These are phyloP conservation scores for Musa troglodytarum DNA, from an alignment of 176 grass and related monocot species.

Conservation along the genomic window DNA sequence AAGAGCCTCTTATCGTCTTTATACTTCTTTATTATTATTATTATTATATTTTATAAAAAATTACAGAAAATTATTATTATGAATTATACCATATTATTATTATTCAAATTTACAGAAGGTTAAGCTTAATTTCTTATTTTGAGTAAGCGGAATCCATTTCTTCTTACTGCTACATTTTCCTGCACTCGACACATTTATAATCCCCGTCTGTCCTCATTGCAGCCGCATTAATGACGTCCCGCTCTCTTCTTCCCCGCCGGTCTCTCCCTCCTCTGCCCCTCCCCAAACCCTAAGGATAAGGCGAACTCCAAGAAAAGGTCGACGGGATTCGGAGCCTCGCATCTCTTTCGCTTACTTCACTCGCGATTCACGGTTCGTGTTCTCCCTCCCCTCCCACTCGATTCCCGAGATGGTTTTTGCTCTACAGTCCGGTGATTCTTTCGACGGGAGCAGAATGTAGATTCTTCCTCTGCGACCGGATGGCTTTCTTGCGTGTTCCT, in stretches of 20 bases:
- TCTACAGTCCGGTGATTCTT: not conserved
- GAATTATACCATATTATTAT: no score
- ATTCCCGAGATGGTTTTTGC: not conserved
- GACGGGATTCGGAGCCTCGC: not conserved
- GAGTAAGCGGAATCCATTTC: no score
- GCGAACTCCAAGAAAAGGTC: not conserved
- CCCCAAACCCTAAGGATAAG: not conserved
- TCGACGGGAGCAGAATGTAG: not conserved
- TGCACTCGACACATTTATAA: no score
- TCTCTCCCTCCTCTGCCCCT: not conserved
- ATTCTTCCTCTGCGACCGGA: not conserved
- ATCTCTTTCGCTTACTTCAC: not conserved
- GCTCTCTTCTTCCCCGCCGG: not conserved
- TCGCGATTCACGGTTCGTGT: not conserved
- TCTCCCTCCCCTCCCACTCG: not conserved
- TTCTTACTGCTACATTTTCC: not conserved
- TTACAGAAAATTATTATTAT: no score
- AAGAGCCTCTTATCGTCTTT: no score
- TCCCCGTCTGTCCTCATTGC: no score
- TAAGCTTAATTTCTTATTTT: no score
- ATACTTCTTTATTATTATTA: no score
- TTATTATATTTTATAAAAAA: no score
- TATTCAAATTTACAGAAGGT: no score
- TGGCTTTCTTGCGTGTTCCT: not conserved
- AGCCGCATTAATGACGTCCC: not conserved